Conservation (phyloP, 331 rosid species). For the Erythrophleum ivorense region DNA sequence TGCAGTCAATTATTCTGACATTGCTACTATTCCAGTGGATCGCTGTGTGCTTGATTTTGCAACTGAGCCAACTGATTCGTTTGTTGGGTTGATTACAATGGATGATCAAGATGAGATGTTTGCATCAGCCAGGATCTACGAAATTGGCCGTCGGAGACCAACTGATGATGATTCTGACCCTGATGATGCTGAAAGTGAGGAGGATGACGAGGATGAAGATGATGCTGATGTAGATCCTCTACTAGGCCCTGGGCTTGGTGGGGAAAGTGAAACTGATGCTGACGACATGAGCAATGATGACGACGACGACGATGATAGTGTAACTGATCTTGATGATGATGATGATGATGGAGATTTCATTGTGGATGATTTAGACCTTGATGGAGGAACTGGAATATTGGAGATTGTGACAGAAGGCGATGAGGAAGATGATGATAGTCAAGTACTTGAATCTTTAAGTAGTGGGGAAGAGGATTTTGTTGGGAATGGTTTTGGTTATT, state of each 20-base stretch:
- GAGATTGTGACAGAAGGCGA: slow-evolving; percentile 81
- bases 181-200: slow-evolving; percentile 95
- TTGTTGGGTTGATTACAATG: slow-evolving; percentile 91
- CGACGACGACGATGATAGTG: slow-evolving; percentile 65
- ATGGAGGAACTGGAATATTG: slow-evolving; percentile 67
- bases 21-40: slow-evolving; percentile 87
- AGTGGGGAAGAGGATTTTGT: slow-evolving; percentile 78
- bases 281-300: slow-evolving; percentile 82
- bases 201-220: slow-evolving; percentile 84
- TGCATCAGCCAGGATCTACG: slow-evolving; percentile 87
- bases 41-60: slow-evolving; percentile 99
- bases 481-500: slow-evolving; percentile 70
- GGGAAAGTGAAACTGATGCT: slow-evolving; percentile 75
- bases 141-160: slow-evolving; percentile 93
- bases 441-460: slow-evolving; percentile 61
- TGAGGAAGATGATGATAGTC: slow-evolving; percentile 80
- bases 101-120: slow-evolving; percentile 95
- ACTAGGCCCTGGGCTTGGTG: slow-evolving; percentile 81
- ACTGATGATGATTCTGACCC: slow-evolving; percentile 99
- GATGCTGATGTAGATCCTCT: slow-evolving; percentile 65
- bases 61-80: slow-evolving; percentile 89
- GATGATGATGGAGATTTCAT: slow-evolving; percentile 80
- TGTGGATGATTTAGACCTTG: slow-evolving; percentile 72
- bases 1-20: slow-evolving; percentile 91
- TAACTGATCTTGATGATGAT: slow-evolving; percentile 65